A percentile compares a stretch with the other conserved stretches of the same genome.
These are phyloP conservation scores for Babesia bovis DNA, from an alignment of 169 alveolate species.

Conservation along the genomic window DNA sequence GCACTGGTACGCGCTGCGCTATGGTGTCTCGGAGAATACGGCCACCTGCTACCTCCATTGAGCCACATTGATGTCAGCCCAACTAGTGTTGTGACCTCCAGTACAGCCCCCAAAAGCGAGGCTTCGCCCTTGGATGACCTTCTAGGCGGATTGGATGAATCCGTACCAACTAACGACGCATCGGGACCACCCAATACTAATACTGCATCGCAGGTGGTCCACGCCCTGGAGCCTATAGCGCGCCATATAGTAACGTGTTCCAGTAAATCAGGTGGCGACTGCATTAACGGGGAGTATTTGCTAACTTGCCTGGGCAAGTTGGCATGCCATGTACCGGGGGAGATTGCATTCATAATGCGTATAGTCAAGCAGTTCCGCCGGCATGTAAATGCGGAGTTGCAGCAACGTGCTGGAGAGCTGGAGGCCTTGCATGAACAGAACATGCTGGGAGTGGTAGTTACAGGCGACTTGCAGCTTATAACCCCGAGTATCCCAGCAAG, in stretches of 20 bases:
- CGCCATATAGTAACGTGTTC: slow-evolving; percentile 61
- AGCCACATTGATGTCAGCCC: slow-evolving; percentile 35
- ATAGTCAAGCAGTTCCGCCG: slow-evolving; percentile 65
- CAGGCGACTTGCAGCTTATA: not conserved
- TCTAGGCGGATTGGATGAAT: not conserved
- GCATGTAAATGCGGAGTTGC: slow-evolving; percentile 72
- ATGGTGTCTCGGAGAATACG: slow-evolving; percentile 90
- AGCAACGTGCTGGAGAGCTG: slow-evolving; percentile 81
- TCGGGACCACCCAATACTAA: not conserved
- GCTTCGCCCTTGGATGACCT: not conserved
- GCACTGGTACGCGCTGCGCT: slow-evolving; percentile 87
- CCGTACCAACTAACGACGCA: not conserved
- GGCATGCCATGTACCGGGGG: slow-evolving; percentile 62
- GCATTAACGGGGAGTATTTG: slow-evolving; percentile 68
- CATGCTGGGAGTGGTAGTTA: slow-evolving; percentile 7
- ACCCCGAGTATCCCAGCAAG: not conserved
- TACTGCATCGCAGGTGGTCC: not conserved
- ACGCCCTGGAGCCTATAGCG: slow-evolving; percentile 41
- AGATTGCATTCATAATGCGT: slow-evolving; percentile 54
- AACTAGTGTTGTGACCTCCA: not conserved
- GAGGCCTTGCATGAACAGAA: slow-evolving; percentile 29
- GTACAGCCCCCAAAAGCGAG: not conserved
- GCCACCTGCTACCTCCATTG: slow-evolving; percentile 60
- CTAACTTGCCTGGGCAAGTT: slow-evolving; percentile 73
- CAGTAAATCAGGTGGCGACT: slow-evolving; percentile 7